Evolutionary conservation across 2,329 filamentous ascomycete species (phyloP).

Genomic region (Verticillium nubilum): DNA sequence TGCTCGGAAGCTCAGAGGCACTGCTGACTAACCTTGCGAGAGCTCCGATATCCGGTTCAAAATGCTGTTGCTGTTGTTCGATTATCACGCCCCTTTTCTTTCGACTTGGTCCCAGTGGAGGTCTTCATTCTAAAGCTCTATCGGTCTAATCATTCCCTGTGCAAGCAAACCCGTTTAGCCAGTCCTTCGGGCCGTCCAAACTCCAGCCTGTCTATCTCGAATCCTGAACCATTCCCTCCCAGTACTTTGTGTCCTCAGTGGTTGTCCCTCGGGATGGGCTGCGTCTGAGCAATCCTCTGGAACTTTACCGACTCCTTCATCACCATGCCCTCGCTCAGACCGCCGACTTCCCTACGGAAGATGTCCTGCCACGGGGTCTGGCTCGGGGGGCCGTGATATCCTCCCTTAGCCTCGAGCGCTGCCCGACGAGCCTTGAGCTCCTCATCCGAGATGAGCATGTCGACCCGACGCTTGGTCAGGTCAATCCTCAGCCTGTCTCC

Average conservation of each 20-base stretch:
- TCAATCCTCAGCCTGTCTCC: constrained; percentile 46
- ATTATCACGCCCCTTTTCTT: no score
- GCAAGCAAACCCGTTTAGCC: not conserved
- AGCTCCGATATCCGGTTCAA: no score
- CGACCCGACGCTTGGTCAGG: constrained; percentile 39
- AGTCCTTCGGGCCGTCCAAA: not conserved
- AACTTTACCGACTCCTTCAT: constrained; percentile 37
- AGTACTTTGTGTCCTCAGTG: constrained; percentile 22
- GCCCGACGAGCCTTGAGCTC: constrained; percentile 33
- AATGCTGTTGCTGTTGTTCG: no score
- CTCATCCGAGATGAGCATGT: constrained; percentile 35
- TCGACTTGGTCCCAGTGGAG: no score
- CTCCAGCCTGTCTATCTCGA: not conserved
- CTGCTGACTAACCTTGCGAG: no score
- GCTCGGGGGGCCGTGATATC: constrained; percentile 31
- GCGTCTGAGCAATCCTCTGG: constrained; percentile 37
- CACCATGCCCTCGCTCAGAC: constrained; percentile 41
- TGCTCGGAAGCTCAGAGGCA: no score
- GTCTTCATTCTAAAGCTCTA: not conserved
- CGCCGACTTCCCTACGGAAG: constrained; percentile 37
- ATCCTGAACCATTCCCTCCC: not conserved
- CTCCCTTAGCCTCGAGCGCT: constrained; percentile 28
- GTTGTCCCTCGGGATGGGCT: constrained; percentile 35
- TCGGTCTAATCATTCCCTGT: not conserved
- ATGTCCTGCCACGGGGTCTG: constrained; percentile 47